These are phyloP conservation scores for Wickerhamiella azymoides DNA, from an alignment of 805 yeast species.

Conservation along the genomic window DNA sequence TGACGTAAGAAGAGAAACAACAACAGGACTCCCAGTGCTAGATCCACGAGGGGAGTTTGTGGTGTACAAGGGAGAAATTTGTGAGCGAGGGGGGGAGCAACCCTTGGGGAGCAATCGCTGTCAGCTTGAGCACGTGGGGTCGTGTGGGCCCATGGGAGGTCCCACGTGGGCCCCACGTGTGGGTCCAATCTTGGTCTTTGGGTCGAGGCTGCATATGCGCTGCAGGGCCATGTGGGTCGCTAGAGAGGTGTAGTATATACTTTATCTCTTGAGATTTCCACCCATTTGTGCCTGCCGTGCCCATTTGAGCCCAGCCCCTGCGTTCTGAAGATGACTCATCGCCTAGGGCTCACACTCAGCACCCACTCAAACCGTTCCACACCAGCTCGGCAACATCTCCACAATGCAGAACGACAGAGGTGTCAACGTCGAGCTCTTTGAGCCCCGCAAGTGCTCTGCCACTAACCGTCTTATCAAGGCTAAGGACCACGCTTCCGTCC, in stretches of 20 bases:
- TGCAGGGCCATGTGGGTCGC: too few relatives aligned
- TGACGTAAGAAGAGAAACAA: slow-evolving; percentile 3
- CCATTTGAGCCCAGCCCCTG: too few relatives aligned
- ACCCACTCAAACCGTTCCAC: not conserved
- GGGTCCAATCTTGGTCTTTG: too few relatives aligned
- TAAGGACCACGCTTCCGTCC: slow-evolving; percentile 98
- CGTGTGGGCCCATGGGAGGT: too few relatives aligned
- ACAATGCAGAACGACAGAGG: slow-evolving; percentile 99
- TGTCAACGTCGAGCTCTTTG: slow-evolving; percentile 98
- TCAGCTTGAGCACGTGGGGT: too few relatives aligned
- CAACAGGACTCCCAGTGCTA: not conserved
- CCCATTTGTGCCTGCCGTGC: too few relatives aligned
- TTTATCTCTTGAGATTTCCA: too few relatives aligned
- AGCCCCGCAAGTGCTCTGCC: slow-evolving; percentile 99
- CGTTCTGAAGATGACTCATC: not conserved
- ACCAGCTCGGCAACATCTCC: not conserved
- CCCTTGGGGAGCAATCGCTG: too few relatives aligned
- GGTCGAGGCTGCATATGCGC: too few relatives aligned
- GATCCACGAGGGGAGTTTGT: too few relatives aligned
- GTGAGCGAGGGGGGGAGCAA: not conserved
- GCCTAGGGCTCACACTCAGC: not conserved
- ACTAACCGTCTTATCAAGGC: slow-evolving; percentile 99
- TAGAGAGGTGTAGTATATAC: too few relatives aligned
- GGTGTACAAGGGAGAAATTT: not conserved
- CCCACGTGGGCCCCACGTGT: not conserved